phyloP scores from a whole-genome alignment of 2,329 filamentous ascomycete genomes.

The Talaromyces rugulosus region DNA sequence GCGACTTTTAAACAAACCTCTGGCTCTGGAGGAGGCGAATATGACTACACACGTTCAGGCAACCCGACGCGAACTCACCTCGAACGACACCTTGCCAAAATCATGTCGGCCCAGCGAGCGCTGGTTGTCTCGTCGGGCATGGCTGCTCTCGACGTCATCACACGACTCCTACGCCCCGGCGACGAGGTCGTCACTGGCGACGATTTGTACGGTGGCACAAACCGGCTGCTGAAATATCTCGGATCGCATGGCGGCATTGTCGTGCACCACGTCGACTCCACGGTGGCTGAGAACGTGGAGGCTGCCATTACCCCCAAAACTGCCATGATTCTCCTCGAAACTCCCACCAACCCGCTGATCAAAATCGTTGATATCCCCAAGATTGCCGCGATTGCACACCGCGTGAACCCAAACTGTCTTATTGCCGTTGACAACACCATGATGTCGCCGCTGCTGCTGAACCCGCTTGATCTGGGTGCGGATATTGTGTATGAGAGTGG shows the following conservation, averaged over 20 bases:
- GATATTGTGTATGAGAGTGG: constrained; percentile 97
- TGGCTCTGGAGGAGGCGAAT: constrained; percentile 76
- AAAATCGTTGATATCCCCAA: constrained; percentile 90
- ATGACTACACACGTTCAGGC: constrained; percentile 96
- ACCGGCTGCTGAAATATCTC: constrained; percentile 88
- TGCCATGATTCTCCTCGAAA: constrained; percentile 92
- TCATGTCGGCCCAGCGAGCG: constrained; percentile 91
- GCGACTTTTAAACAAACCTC: constrained; percentile 96
- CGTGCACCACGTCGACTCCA: constrained; percentile 96
- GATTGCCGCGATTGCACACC: constrained; percentile 73
- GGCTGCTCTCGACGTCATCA: constrained; percentile 96
- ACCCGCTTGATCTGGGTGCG: constrained; percentile 88
- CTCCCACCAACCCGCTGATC: constrained; percentile 94
- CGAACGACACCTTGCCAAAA: constrained; percentile 95
- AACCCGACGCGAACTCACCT: constrained; percentile 96
- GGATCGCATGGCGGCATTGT: constrained; percentile 84
- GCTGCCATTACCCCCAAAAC: constrained; percentile 73
- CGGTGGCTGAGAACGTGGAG: constrained; percentile 65
- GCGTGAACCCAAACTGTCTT: constrained; percentile 70
- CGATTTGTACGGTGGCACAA: constrained; percentile 92
- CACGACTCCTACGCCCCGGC: constrained; percentile 79
- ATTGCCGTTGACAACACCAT: constrained; percentile 98
- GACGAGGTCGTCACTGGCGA: constrained; percentile 97
- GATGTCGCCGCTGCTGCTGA: constrained; percentile 91
- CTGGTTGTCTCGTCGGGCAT: constrained; percentile 95